Evolutionary conservation across 257 asterid species (phyloP).

Genomic region (Nicotiana sylvestris): DNA sequence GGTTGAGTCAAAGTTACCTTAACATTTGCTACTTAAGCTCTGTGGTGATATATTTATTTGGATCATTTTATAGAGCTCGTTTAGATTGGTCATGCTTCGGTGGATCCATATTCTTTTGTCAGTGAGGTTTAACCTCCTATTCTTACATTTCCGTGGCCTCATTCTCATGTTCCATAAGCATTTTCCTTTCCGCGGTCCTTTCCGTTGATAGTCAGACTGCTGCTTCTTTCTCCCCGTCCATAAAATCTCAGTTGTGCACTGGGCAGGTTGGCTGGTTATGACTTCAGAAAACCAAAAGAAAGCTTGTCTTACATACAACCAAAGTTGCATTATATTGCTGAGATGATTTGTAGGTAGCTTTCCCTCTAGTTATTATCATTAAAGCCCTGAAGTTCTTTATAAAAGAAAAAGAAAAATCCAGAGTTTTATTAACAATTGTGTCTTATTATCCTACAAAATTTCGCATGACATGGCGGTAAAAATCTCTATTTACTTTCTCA

Average conservation of each 20-base stretch:
- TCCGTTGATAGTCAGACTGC: neutral
- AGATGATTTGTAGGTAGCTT: neutral
- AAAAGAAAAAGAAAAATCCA: neutral
- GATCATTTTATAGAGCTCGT: neutral
- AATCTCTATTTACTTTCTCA: neutral
- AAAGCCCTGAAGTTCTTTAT: neutral
- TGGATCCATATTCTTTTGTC: neutral
- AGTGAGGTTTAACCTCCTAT: neutral
- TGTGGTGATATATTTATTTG: neutral
- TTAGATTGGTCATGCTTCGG: neutral
- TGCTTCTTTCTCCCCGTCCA: neutral
- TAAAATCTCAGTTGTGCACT: neutral
- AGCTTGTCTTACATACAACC: neutral
- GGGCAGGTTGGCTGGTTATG: neutral
- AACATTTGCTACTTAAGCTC: neutral
- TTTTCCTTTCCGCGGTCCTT: neutral
- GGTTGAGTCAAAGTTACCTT: neutral
- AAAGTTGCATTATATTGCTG: neutral
- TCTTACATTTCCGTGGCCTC: neutral
- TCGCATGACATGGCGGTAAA: neutral
- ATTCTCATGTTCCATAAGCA: neutral
- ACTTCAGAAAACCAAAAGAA: neutral
- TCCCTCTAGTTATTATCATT: neutral
- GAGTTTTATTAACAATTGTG: neutral
- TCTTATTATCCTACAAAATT: neutral